Evolutionary conservation across 2,329 filamentous ascomycete species (phyloP).

Genomic region (Exophiala phaeomuriformis): DNA sequence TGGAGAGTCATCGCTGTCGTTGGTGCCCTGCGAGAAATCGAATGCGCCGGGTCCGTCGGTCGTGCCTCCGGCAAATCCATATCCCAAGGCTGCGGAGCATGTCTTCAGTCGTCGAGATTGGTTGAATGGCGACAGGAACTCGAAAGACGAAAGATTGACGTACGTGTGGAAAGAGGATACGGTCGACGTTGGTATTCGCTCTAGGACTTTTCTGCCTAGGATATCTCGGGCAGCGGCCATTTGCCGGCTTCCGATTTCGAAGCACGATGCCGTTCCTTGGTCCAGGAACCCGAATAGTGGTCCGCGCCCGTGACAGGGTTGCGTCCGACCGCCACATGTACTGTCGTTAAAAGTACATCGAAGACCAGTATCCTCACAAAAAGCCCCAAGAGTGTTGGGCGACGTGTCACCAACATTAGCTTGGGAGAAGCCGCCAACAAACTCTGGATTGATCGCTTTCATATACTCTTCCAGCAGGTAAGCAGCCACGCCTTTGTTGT

Average conservation of each 20-base stretch:
- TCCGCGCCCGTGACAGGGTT: constrained; percentile 41
- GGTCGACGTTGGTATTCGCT: constrained; percentile 49
- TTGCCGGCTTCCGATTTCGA: constrained; percentile 43
- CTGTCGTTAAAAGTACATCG: constrained; percentile 58
- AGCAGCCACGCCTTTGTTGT: constrained; percentile 92
- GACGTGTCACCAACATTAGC: constrained; percentile 85
- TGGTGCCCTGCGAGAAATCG: constrained; percentile 71
- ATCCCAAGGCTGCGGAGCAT: constrained; percentile 81
- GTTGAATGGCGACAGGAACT: constrained; percentile 63
- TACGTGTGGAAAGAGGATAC: constrained; percentile 83
- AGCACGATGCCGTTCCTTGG: constrained; percentile 43
- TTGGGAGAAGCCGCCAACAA: constrained; percentile 88
- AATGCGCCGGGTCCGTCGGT: constrained; percentile 86
- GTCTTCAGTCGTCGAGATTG: constrained; percentile 56
- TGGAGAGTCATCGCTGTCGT: constrained; percentile 60
- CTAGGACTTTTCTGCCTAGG: constrained; percentile 49
- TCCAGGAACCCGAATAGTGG: constrained; percentile 41
- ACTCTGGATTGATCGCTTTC: constrained; percentile 39
- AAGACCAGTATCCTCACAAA: constrained; percentile 71
- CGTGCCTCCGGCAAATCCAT: constrained; percentile 87
- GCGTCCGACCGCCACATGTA: constrained; percentile 55
- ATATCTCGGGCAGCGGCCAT: constrained; percentile 41
- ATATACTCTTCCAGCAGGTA: constrained; percentile 65
- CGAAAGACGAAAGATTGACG: constrained; percentile 69
- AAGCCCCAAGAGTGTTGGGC: constrained; percentile 80